phyloP scores from a whole-genome alignment of 1,284 basidiomycete genomes.

The Meira miltonrushii region DNA sequence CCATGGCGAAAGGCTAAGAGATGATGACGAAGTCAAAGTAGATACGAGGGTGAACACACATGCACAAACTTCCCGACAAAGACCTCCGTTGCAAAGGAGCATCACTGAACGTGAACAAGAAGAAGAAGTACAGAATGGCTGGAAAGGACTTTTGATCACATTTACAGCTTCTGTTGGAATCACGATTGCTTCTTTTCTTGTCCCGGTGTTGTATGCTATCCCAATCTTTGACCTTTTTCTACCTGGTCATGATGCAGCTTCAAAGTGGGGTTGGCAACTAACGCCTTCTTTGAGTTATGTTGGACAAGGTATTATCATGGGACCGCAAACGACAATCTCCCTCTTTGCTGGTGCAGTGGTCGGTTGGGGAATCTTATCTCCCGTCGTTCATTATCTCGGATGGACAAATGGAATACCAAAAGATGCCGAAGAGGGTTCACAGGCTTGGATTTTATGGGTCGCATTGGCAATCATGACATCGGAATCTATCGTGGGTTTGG shows the following conservation, averaged over 20 bases:
- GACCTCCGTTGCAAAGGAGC: background rate
- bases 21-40: background rate
- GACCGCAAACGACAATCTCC: slow-evolving; percentile 82
- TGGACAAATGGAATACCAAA: slow-evolving; percentile 87
- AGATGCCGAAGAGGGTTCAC: slow-evolving; percentile 72
- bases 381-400: slow-evolving; percentile 70
- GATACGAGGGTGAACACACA: background rate
- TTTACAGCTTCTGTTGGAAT: slow-evolving; percentile 23
- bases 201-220: slow-evolving; percentile 82
- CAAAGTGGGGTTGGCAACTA: slow-evolving; percentile 89
- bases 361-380: slow-evolving; percentile 87
- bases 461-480: slow-evolving; percentile 88
- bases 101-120: background rate
- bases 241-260: slow-evolving; percentile 61
- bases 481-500: slow-evolving; percentile 77
- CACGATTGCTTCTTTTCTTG: slow-evolving; percentile 64
- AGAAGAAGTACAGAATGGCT: slow-evolving; percentile 18
- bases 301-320: slow-evolving; percentile 84
- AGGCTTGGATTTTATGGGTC: slow-evolving; percentile 66
- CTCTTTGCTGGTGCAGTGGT: slow-evolving; percentile 95
- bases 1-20: slow-evolving; percentile 58
- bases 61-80: background rate
- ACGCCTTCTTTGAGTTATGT: slow-evolving; percentile 72
- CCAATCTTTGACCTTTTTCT: slow-evolving; percentile 77
- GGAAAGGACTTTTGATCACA: slow-evolving; percentile 47